Base-by-base conservation (phyloP, 2,329 filamentous ascomycete genomes). In the Cladophialophora bantiana region DNA sequence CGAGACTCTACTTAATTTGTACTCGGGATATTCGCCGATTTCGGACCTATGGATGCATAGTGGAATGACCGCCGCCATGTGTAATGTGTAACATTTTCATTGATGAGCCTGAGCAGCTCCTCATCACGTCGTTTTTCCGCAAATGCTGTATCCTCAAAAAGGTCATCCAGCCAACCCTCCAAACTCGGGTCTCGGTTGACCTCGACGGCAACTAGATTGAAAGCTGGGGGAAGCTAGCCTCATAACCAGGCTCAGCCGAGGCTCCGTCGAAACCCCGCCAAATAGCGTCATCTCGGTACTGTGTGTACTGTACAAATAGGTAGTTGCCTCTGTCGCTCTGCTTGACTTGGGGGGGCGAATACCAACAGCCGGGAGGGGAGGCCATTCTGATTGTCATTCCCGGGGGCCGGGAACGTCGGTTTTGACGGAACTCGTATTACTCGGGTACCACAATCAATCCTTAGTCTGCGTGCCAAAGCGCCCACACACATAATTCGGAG, bases 231-330 rank as follows among this genome's bases (percentile, higher is more conserved):
- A 62, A 56, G 20, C 66, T 68, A 54, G 18, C 10, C 58, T 32
- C 36, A n/a, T 53, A 42, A 40, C 34, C 34, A 38, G 48, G 5
- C 35, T 45, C 36, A 62, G 53, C 64, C 64, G 54, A 62, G 67
- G 61, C 53, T 69, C 52, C 42, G 57, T 57, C 62, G 42, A 61
- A 66, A 64, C 67, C 67, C 67, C 67, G 64, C 67, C 10, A 48
- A 50, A 59, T 64, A 59, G 58, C 42, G 26, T 26, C 36, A 13
- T 32, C n/a, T 20, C 31, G 18, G 34, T 12, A 45, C 32, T 20
- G 40, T 2, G n/a, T 12, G 26, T 2, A n/a, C n/a, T n/a, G n/a
- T n/a, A n/a, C n/a, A 3, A 48, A 3, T 15, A 10, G 15, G 6
- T 7, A 36, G 42, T 18, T 32, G 13, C 10, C 26, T 18, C 34